phyloP scores from a whole-genome alignment of 108 stramenopile species.

The Cyclotella baltica region DNA sequence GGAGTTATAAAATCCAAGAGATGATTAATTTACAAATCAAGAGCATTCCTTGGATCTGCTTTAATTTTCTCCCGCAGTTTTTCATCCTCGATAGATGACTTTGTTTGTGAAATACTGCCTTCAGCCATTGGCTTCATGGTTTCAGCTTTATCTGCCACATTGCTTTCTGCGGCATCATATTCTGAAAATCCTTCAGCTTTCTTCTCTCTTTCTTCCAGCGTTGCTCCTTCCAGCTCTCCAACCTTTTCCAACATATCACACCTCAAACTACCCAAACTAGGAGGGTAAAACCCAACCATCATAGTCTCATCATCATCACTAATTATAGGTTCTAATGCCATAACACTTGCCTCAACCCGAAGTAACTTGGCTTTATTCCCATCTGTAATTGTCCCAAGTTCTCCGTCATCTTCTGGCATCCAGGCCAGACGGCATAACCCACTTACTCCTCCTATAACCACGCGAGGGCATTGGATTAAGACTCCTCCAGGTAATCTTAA shows the following conservation, averaged over 20 bases:
- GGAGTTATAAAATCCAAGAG: slow-evolving; percentile 29
- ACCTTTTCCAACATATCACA: slow-evolving; percentile 80
- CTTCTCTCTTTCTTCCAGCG: slow-evolving; percentile 41
- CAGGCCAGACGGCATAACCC: slow-evolving; percentile 84
- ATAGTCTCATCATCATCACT: slow-evolving; percentile 71
- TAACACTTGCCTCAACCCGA: slow-evolving; percentile 80
- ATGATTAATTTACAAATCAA: slow-evolving; percentile 37
- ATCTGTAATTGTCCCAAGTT: slow-evolving; percentile 43
- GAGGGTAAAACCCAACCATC: slow-evolving; percentile 82
- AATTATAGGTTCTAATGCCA: slow-evolving; percentile 78
- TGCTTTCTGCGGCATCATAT: slow-evolving; percentile 1
- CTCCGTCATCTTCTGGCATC: slow-evolving; percentile 78
- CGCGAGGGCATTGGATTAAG: slow-evolving; percentile 75
- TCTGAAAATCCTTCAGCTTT: slow-evolving; percentile 44
- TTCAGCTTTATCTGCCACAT: slow-evolving; percentile 3
- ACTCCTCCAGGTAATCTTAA: slow-evolving; percentile 76
- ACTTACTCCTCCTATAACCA: slow-evolving; percentile 60
- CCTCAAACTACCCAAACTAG: slow-evolving; percentile 76
- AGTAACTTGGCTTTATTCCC: slow-evolving; percentile 57
- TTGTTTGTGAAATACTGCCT: slow-evolving; percentile 2
- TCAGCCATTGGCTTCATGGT: slow-evolving; percentile 6
- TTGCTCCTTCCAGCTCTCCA: slow-evolving; percentile 72
- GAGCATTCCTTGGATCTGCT: slow-evolving; percentile 54
- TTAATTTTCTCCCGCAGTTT: slow-evolving; percentile 33
- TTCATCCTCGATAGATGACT: slow-evolving; percentile 31